Conservation (phyloP, 768 basidiomycete genomes). For the Inosperma sp. region DNA sequence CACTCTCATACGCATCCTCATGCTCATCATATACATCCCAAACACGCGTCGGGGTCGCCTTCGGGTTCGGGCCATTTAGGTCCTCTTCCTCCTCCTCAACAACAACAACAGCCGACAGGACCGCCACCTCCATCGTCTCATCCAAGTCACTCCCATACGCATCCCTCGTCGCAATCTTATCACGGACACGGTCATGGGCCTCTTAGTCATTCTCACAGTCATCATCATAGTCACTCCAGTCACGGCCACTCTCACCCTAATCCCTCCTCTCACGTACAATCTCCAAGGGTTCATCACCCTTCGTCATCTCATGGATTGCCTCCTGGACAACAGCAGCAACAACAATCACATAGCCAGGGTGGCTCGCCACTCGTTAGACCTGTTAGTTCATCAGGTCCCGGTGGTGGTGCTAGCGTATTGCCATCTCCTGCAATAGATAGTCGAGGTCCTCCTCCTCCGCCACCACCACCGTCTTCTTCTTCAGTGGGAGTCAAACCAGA, state of each 20-base stretch:
- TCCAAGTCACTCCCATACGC: constrained; percentile 1
- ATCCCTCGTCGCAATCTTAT: neutral
- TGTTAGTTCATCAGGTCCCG: too few relatives aligned
- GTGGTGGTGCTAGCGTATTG: too few relatives aligned
- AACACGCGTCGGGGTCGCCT: neutral
- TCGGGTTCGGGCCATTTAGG: too few relatives aligned
- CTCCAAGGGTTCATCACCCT: neutral
- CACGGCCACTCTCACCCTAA: neutral
- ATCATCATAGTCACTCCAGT: neutral
- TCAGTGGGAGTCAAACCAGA: too few relatives aligned
- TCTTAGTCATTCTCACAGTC: neutral
- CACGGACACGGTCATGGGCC: neutral
- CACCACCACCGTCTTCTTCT: too few relatives aligned
- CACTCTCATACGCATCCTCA: neutral
- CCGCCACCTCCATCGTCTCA: neutral
- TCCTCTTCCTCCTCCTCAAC: neutral
- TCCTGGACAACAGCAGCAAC: neutral
- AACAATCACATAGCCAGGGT: neutral
- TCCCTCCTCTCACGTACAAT: neutral
- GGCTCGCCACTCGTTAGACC: too few relatives aligned
- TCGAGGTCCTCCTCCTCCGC: neutral
- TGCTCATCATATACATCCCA: neutral
- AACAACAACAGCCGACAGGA: neutral
- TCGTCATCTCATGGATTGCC: neutral
- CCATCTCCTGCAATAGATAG: too few relatives aligned